Evolutionary conservation across 2,329 filamentous ascomycete genomes (phyloP).

Genomic region (Laburnicola sp.): DNA sequence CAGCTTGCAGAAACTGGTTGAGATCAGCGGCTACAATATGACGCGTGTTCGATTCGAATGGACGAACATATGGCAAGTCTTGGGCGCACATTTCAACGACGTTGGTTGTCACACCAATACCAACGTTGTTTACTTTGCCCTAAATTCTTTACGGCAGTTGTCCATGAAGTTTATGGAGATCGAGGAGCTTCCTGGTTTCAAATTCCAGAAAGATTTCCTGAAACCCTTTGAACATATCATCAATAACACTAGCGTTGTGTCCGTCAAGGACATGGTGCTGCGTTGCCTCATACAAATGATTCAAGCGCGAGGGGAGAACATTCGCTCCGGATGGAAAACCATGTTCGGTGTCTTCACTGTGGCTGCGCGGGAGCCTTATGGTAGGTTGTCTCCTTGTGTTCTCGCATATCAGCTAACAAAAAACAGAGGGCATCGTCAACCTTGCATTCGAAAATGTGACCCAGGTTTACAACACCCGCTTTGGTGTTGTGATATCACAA

Average conservation of each 20-base stretch:
- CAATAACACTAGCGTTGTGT: conserved; percentile 84
- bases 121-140: conserved; percentile 93
- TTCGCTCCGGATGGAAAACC: conserved; percentile 95
- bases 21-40: conserved; percentile 99
- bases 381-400: conserved; percentile 44
- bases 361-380: conserved; percentile 85
- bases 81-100: conserved; percentile 98
- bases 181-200: conserved; percentile 96
- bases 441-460: conserved; percentile 96
- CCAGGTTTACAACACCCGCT: conserved; percentile 92
- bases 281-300: conserved; percentile 99
- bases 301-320: conserved; percentile 92
- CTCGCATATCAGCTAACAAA: conserved; percentile 19
- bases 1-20: conserved; percentile 95
- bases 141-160: conserved; percentile 91
- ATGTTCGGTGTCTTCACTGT: conserved; percentile 99
- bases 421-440: conserved; percentile 84
- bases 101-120: conserved; percentile 97
- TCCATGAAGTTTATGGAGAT: conserved; percentile 99
- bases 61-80: conserved; percentile 95
- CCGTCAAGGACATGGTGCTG: conserved; percentile 96
- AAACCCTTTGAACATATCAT: conserved; percentile 99
- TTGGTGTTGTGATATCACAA: conserved; percentile 93
- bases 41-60: conserved; percentile 96
- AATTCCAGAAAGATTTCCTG: conserved; percentile 98